Evolutionary conservation across 495 filamentous ascomycete genomes (phyloP).

Genomic region (Choiromyces venosus): DNA sequence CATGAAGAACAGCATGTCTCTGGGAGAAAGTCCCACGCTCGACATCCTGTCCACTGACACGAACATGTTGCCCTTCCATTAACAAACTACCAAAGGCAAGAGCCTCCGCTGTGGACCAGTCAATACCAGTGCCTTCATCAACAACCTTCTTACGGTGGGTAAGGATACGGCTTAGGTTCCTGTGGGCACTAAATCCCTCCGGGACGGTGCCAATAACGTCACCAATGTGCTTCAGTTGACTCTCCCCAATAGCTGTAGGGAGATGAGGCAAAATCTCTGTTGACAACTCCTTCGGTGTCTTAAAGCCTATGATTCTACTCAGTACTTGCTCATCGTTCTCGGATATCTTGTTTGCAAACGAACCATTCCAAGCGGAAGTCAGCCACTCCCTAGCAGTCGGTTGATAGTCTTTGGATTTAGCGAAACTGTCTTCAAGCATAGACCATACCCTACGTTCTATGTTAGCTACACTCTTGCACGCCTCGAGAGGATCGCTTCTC

Average conservation of each 20-base stretch:
- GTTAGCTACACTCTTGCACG: background rate
- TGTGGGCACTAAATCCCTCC: constrained; percentile 80
- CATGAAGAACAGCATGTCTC: constrained; percentile 92
- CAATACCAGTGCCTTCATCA: constrained; percentile 85
- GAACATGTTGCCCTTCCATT: constrained; percentile 88
- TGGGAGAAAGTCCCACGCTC: constrained; percentile 99
- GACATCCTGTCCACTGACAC: constrained; percentile 96
- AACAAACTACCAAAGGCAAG: constrained; percentile 90
- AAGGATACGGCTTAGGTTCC: constrained; percentile 95
- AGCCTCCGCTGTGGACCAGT: constrained; percentile 96
- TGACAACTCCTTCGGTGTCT: constrained; percentile 94
- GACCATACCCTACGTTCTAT: constrained; percentile 64
- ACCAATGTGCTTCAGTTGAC: constrained; percentile 71
- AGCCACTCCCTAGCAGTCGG: constrained; percentile 96
- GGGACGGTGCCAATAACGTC: constrained; percentile 67
- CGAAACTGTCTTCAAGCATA: constrained; percentile 95
- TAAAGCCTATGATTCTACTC: constrained; percentile 55
- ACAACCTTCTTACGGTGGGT: constrained; percentile 85
- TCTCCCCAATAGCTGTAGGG: constrained; percentile 68
- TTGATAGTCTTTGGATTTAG: constrained; percentile 94
- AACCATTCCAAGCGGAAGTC: constrained; percentile 92
- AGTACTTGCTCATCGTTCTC: constrained; percentile 6
- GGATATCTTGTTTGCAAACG: background rate
- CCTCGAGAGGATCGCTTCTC: constrained; percentile 2
- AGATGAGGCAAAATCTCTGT: constrained; percentile 91